These are phyloP conservation scores for Moricandia moricandioides DNA, from an alignment of 345 rosid species.

Conservation along the genomic window DNA sequence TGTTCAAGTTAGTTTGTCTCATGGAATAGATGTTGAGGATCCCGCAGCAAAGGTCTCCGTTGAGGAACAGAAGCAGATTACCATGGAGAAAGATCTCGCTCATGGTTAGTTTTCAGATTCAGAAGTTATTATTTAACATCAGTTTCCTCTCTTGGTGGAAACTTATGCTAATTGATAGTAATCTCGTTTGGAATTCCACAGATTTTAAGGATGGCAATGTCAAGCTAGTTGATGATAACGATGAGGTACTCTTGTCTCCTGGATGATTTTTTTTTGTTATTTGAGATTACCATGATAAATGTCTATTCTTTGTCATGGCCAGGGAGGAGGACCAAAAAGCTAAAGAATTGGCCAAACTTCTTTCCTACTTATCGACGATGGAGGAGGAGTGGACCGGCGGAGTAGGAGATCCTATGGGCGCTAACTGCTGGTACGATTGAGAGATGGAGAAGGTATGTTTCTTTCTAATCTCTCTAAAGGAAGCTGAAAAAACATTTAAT, in stretches of 20 bases:
- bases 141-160: too few relatives aligned
- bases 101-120: not conserved
- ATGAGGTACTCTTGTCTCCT: too few relatives aligned
- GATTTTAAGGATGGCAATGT: not conserved
- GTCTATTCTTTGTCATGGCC: not conserved
- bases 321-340: not conserved
- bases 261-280: too few relatives aligned
- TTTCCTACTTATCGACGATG: not conserved
- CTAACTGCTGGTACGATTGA: not conserved
- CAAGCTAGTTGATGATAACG: not conserved
- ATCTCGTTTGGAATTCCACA: not conserved
- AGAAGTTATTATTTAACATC: too few relatives aligned
- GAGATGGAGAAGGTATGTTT: not conserved
- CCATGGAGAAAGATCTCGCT: slow-evolving; percentile 55
- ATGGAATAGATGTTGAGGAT: slow-evolving; percentile 64
- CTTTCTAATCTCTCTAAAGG: not conserved
- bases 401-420: not conserved
- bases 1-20: too few relatives aligned
- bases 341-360: not conserved
- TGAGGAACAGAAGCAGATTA: slow-evolving; percentile 58
- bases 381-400: not conserved
- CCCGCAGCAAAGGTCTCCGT: slow-evolving; percentile 61
- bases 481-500: too few relatives aligned
- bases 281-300: too few relatives aligned
- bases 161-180: not conserved